Base-by-base conservation (phyloP, 495 filamentous ascomycete species). In the Podospora fimiseda region DNA sequence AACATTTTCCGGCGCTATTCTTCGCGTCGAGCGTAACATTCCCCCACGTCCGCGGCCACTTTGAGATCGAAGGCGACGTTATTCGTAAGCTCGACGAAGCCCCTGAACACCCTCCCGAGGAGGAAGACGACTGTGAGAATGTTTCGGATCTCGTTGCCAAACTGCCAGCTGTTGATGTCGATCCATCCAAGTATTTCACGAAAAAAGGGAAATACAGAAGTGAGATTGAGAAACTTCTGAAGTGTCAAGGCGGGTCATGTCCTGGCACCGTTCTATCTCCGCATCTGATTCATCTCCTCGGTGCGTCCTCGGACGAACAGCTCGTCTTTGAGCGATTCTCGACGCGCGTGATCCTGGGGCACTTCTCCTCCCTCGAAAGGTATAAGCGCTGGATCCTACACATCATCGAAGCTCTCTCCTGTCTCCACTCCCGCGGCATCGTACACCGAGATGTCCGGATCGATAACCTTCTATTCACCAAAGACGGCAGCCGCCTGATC, bases 141-240 rank as follows among this genome's bases (percentile, higher is more conserved):
- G 14, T 53, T 15, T 37, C 40, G 14, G 49, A 42, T 9, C 27
- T 53, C 9, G 15, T 66, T 23, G 43, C 41, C 41, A 13, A 7
- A 33, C 56, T 68, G 15, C 65, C 65, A 6, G 4, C 57, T 9
- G 38, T 66, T n/a, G 19, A 48, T 9, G 52, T 62, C 33, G 53
- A 67, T 27, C 20, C 55, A 11, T 43, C 49, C 7, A 55, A 57
- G 37, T 62, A 69, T 42, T 69, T 67, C 48, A 42, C 57, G 40
- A 69, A 69, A 46, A 60, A 61, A 47, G 44, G 55, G 15, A 65
- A 65, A 55, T 69, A 69, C 46, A 33, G 48, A 27, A 61, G 55
- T 43, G 64, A 69, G 48, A 63, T 67, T 22, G 22, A 49, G 14
- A 69, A 65, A 30, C 58, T 69, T 30, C 22, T 69, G 5, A 47